phyloP scores from a whole-genome alignment of 495 filamentous ascomycete genomes.

The Evernia prunastri region DNA sequence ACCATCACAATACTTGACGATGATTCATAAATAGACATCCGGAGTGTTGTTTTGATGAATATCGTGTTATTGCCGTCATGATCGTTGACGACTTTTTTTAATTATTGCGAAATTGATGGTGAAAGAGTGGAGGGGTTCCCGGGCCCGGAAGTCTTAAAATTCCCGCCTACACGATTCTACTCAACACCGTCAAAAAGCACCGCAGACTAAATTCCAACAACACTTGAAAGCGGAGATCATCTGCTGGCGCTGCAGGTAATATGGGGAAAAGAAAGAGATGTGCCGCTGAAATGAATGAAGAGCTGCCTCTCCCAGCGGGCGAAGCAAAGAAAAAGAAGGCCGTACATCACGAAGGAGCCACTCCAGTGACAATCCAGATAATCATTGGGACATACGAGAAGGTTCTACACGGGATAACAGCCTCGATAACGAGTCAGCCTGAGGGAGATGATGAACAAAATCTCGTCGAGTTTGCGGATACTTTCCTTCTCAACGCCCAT shows the following conservation, averaged over 20 bases:
- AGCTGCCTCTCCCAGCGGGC: neutral
- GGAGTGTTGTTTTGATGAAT: slow-evolving; percentile 7
- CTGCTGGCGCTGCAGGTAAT: slow-evolving; percentile 30
- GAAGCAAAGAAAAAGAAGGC: slow-evolving; percentile 9
- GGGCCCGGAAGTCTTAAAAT: neutral
- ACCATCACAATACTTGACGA: slow-evolving; percentile 12
- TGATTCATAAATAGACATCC: neutral
- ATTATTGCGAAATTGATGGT: slow-evolving; percentile 15
- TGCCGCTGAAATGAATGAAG: slow-evolving; percentile 28
- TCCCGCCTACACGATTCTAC: neutral
- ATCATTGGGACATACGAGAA: slow-evolving; percentile 93
- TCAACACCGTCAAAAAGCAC: neutral
- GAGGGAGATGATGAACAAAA: slow-evolving; percentile 29
- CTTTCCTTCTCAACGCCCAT: slow-evolving; percentile 94
- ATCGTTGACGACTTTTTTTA: slow-evolving; percentile 31
- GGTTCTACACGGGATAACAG: slow-evolving; percentile 85
- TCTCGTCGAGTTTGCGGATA: slow-evolving; percentile 70
- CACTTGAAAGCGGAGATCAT: neutral
- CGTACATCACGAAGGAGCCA: neutral
- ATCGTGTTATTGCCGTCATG: slow-evolving; percentile 15
- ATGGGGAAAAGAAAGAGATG: slow-evolving; percentile 27
- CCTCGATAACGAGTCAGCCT: slow-evolving; percentile 44
- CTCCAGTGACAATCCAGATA: slow-evolving; percentile 55
- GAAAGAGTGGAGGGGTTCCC: neutral
- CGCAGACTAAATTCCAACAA: neutral